Conservation (phyloP, 2,329 filamentous ascomycete species). For the Ophiostoma fasciatum region DNA sequence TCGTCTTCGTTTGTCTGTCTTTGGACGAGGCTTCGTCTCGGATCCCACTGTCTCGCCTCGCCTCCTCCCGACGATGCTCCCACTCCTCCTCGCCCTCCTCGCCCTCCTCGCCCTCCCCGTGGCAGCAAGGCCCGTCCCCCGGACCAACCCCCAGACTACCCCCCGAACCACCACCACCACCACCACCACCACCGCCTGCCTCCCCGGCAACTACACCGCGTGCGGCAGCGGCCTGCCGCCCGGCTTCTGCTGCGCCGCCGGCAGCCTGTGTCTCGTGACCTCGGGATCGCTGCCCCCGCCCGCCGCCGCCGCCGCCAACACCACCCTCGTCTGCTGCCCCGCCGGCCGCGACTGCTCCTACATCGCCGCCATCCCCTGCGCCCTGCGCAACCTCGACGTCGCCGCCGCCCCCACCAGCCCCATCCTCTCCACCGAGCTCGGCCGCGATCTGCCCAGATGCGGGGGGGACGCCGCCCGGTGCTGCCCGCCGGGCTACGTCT, state of each 20-base stretch:
- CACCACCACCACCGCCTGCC: constrained; percentile 3
- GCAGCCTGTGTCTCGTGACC: constrained; percentile 4
- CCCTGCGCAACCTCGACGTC: constrained; percentile 8
- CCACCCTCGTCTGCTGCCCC: constrained; percentile 12
- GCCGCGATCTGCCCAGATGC: constrained; percentile 5
- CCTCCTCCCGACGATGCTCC: too few species aligned
- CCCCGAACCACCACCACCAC: too few species aligned
- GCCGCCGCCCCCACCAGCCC: constrained; percentile 5
- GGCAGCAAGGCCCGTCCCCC: too few species aligned
- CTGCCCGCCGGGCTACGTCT: constrained; percentile 12
- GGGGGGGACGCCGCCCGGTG: constrained; percentile 5
- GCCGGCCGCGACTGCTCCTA: constrained; percentile 3
- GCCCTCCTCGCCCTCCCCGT: too few species aligned
- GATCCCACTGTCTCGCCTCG: too few species aligned
- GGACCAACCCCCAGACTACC: too few species aligned
- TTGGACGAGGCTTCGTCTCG: too few species aligned
- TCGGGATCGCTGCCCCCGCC: neutral
- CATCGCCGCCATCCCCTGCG: constrained; percentile 10
- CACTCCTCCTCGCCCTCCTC: too few species aligned
- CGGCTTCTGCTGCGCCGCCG: constrained; percentile 11
- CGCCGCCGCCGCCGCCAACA: constrained; percentile 5
- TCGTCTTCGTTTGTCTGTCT: too few species aligned
- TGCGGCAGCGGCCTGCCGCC: constrained; percentile 10
- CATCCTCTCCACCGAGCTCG: constrained; percentile 9
- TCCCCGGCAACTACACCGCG: constrained; percentile 2